Conservation (phyloP, 1,284 basidiomycete genomes). For the Volvariella surrecta region DNA sequence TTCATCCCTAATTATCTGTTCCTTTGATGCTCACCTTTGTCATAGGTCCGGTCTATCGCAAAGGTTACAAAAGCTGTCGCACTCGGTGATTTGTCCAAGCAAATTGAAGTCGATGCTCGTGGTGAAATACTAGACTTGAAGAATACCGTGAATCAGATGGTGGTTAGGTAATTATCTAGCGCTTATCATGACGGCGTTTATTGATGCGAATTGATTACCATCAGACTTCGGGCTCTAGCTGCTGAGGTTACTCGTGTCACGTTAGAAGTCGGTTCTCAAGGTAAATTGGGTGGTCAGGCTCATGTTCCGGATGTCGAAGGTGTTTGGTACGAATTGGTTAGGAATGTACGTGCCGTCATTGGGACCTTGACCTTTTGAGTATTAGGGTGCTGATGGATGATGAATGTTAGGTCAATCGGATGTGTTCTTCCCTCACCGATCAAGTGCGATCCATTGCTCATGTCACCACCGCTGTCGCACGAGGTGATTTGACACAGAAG, state of each 20-base stretch:
- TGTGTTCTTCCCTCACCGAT: constrained; percentile 90
- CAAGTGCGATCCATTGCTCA: constrained; percentile 91
- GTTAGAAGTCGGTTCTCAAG: constrained; percentile 83
- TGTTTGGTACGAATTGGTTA: constrained; percentile 88
- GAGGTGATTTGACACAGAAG: constrained; percentile 85
- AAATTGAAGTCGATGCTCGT: constrained; percentile 94
- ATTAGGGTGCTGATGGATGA: not conserved
- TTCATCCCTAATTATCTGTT: not conserved
- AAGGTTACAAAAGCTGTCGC: constrained; percentile 94
- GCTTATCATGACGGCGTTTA: not conserved
- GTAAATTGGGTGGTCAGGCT: constrained; percentile 88
- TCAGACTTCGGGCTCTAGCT: constrained; percentile 75
- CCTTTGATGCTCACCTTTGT: not conserved
- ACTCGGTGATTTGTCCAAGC: constrained; percentile 88
- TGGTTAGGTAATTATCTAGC: constrained; percentile 42
- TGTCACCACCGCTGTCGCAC: constrained; percentile 90
- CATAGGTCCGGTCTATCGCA: constrained; percentile 84
- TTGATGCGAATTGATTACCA: not conserved
- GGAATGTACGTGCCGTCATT: constrained; percentile 53
- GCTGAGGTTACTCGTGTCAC: constrained; percentile 97
- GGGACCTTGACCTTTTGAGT: too few species aligned
- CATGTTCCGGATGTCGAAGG: constrained; percentile 92
- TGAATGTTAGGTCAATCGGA: constrained; percentile 69
- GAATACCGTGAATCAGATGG: constrained; percentile 98
- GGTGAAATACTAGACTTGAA: constrained; percentile 97